Evolutionary conservation across 2,329 filamentous ascomycete species (phyloP), one percentile per base, ranked within the genome.

Genomic region (Penicillium sp.): DNA sequence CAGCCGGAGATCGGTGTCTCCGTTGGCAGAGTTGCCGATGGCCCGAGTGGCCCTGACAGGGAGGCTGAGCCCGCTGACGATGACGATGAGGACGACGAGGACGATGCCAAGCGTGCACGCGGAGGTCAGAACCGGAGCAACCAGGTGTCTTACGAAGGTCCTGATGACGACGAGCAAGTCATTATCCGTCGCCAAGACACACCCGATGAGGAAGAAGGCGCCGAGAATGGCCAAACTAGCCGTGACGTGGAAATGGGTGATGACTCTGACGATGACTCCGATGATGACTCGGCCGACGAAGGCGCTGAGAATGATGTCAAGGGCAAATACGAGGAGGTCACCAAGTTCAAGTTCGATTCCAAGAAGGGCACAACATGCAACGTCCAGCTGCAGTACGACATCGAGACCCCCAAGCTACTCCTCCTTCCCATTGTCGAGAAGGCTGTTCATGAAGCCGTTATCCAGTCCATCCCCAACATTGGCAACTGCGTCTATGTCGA

Each of bases 341-440:
- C 84, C 4, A 76, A 78, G 37, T 96, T 96, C 77, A 79, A 81
- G 57, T 95, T 91, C 67, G 87, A 95, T 69, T 83, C 89, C 60
- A 77, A 77, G 49, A 75, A 75, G 15, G 91, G 89, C 56, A 80
- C 80, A 35, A 87, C 83, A 76, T 95, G 89, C 71, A 81, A 86
- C 57, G 82, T 97, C 63, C 87, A 87, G 13, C 81, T 97, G 52
- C 89, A 84, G 70, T 96, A 95, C 67, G 83, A 88, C 55, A 81
- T 86, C 37, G 76, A 81, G 38, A 87, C 87, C 12, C 88, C 92
- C 56, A 98, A 98, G 75, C 80, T 98, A 42, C 81, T 98, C 52
- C 93, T 98, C 81, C 83, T 97, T 50, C 88, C 88, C 62, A 78
- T 97, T 50, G 88, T 97, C 47, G 90, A 97, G 70, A 80, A 84